A percentile compares a stretch with the other conserved stretches of the same genome.
phyloP scores from a whole-genome alignment of 148 eudicot species.

The Rhododendron ovatum region DNA sequence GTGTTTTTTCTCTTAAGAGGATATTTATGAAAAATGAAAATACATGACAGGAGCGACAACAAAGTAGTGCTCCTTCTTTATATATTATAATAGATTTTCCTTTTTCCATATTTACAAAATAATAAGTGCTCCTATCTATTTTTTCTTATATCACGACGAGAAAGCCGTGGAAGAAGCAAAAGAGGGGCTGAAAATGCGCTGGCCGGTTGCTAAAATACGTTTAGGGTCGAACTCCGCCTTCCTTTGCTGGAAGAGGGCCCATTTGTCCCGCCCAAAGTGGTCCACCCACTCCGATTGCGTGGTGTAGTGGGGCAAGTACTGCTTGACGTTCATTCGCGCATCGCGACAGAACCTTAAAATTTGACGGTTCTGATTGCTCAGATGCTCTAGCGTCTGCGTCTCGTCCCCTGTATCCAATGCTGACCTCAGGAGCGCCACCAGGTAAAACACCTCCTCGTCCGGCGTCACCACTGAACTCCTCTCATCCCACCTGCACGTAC shows the following conservation, averaged over 20 bases:
- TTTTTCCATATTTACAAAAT: background rate
- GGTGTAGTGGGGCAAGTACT: conserved; percentile 78
- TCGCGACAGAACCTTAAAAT: conserved; percentile 59
- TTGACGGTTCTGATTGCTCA: conserved; percentile 52
- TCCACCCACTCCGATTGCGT: conserved; percentile 62
- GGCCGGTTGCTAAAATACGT: conserved; percentile 71
- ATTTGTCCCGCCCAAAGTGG: conserved; percentile 75
- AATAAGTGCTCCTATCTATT: background rate
- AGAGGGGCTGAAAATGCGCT: conserved; percentile 59
- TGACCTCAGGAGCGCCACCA: conserved; percentile 64
- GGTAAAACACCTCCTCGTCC: conserved; percentile 73
- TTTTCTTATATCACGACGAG: background rate
- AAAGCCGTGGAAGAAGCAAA: background rate
- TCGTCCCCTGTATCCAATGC: conserved; percentile 66
- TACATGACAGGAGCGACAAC: too few species aligned
- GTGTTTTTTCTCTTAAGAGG: too few species aligned
- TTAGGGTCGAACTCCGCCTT: conserved; percentile 69
- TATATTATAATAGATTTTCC: background rate
- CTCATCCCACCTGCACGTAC: conserved; percentile 60
- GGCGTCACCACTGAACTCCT: conserved; percentile 68
- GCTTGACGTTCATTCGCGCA: conserved; percentile 45
- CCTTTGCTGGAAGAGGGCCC: conserved; percentile 46
- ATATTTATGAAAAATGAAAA: too few species aligned
- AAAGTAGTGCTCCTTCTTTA: too few species aligned
- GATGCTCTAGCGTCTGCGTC: conserved; percentile 44